Base-by-base conservation (phyloP, 2,329 filamentous ascomycete genomes). In the Ambrosiella xylebori region DNA sequence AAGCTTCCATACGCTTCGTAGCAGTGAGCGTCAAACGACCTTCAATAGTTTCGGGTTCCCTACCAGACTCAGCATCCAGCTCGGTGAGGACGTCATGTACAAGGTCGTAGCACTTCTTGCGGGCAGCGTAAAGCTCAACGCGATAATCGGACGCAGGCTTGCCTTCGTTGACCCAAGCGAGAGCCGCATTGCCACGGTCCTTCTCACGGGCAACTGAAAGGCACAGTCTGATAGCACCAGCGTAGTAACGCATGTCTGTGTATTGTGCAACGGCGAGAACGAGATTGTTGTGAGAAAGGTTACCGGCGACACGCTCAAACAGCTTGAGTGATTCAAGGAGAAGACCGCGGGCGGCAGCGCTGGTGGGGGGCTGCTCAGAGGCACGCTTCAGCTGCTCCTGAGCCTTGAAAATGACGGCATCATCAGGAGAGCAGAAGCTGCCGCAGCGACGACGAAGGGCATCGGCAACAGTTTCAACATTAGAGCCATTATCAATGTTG, bases 371-470 rank as follows among this genome's bases (percentile, higher is more conserved):
- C 53, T 86, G 81, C 68, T 96, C 90, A 1, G 84, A 82, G 0
- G 91, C 91, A 64, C 88, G 81, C 74, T 95, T 94, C 57, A 97
- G 74, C 65, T 91, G 86, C 69, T 98, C 93, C 68, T 97, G 91
- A 0, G 93, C 93, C 71, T 95, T 97, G 81, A 98, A 98, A 64
- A 96, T 91, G 63, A 97, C 83, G 1, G 97, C 93, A 71, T 98
- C 93, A 63, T 98, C 91, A 0, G 91, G 84, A 65, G 90, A 96
- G 69, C 93, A 98, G 77, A 98, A 98, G 70, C 86, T 96, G 62
- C 93, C 94, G 64, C 93, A 98, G 64, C 90, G 81, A 64, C 93
- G 79, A 52, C 93, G 81, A 54, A 98, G 73, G n/a, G 90, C 88
- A 69, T 98, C 93, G 0, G 93, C 91, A 27, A 98, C 89, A 0